Conservation (phyloP, 352 stramenopile genomes). For the Globisporangium sylvaticum region DNA sequence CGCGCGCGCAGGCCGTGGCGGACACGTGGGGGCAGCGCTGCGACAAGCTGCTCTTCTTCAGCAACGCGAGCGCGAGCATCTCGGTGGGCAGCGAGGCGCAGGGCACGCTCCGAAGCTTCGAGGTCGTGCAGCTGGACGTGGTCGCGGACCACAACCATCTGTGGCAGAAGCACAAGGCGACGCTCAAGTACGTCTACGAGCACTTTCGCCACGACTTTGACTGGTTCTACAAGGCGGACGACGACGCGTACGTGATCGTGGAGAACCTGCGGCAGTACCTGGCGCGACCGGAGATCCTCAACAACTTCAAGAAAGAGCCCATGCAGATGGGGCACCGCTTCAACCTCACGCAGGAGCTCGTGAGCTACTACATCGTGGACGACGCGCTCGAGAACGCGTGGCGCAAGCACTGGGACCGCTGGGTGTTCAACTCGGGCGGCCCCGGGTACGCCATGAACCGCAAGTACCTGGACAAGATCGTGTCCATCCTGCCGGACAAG, state of each 20-base stretch:
- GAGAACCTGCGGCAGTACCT: conserved; percentile 76
- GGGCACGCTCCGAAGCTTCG: conserved; percentile 24
- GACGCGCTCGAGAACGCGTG: conserved; percentile 49
- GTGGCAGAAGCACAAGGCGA: conserved; percentile 82
- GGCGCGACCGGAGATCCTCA: conserved; percentile 56
- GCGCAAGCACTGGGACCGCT: conserved; percentile 51
- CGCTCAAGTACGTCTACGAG: conserved; percentile 61
- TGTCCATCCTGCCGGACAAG: conserved; percentile 45
- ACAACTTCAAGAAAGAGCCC: conserved; percentile 40
- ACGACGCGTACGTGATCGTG: conserved; percentile 80
- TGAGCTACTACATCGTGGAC: conserved; percentile 81
- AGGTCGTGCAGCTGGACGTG: conserved; percentile 69
- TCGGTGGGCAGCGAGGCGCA: conserved; percentile 24
- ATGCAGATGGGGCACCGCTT: conserved; percentile 83
- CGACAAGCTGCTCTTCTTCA: conserved; percentile 81
- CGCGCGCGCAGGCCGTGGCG: conserved; percentile 54
- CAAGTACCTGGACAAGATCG: conserved; percentile 67
- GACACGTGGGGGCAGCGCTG: conserved; percentile 83
- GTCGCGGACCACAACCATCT: conserved; percentile 75
- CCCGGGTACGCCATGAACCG: conserved; percentile 78
- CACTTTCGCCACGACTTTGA: conserved; percentile 75
- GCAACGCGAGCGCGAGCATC: conserved; percentile 57
- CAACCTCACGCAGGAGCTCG: conserved; percentile 62
- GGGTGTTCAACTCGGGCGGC: conserved; percentile 80
- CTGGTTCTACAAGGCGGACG: conserved; percentile 86